Evolutionary conservation across 129 eudicot species (phyloP).

Genomic region (Saposhnikovia divaricata): DNA sequence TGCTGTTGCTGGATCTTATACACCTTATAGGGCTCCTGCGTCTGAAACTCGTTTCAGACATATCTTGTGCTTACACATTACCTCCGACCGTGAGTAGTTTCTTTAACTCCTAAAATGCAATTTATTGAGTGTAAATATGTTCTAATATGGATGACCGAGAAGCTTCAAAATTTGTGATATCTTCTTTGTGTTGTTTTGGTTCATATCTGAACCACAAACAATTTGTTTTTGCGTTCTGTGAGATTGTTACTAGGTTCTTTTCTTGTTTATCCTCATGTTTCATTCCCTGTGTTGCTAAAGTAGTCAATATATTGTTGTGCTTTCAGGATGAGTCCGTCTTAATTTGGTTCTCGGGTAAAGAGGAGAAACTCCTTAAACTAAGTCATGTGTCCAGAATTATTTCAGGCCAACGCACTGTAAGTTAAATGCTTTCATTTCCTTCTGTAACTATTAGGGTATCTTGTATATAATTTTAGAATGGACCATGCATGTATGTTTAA

Average conservation of each 20-base stretch:
- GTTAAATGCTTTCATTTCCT: slow-evolving; percentile 24
- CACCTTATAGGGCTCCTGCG: background rate
- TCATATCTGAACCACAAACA: background rate
- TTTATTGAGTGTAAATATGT: background rate
- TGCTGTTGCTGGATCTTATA: background rate
- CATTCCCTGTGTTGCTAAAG: background rate
- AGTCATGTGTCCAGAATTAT: slow-evolving; percentile 83
- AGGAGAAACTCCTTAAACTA: slow-evolving; percentile 84
- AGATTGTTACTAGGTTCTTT: background rate
- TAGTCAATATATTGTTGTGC: background rate
- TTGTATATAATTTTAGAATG: background rate
- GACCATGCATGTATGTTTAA: background rate
- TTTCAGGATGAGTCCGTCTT: slow-evolving; percentile 90
- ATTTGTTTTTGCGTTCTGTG: background rate
- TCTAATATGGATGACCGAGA: background rate
- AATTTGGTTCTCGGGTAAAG: slow-evolving; percentile 94
- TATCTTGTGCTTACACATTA: background rate
- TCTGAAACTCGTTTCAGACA: background rate
- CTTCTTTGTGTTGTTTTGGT: background rate
- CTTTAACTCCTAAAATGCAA: background rate
- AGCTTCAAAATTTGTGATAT: too few species aligned
- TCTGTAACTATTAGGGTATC: background rate
- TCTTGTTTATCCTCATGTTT: background rate
- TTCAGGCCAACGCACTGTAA: slow-evolving; percentile 98
- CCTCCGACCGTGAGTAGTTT: background rate